Percentiles rank a stretch among this genome's conserved stretches.
These are phyloP conservation scores for Naganishia antarctica DNA, from an alignment of 768 basidiomycete species.

Conservation along the genomic window DNA sequence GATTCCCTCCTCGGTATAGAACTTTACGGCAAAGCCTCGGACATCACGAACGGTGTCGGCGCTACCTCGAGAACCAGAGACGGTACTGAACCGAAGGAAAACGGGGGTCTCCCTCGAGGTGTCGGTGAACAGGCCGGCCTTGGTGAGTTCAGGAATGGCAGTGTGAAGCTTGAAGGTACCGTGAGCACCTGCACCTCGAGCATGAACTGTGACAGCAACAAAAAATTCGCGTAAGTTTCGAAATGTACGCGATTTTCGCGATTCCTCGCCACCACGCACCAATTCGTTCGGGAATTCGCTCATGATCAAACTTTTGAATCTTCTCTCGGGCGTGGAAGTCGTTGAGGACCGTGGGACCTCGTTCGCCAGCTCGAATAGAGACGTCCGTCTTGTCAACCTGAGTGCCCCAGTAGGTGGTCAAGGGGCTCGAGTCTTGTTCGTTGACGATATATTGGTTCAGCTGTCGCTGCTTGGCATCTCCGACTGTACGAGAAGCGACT, in stretches of 20 bases:
- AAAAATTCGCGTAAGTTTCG: background rate
- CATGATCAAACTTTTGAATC: constrained; percentile 63
- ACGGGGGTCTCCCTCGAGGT: constrained; percentile 66
- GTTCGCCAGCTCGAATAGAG: constrained; percentile 47
- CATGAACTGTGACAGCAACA: constrained; percentile 45
- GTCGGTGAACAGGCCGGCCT: constrained; percentile 58
- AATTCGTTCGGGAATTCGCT: constrained; percentile 57
- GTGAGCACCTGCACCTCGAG: constrained; percentile 58
- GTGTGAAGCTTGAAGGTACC: constrained; percentile 76
- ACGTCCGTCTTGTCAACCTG: constrained; percentile 48
- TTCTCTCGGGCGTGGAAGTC: constrained; percentile 49
- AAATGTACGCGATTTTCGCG: too few species aligned
- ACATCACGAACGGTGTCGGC: constrained; percentile 75
- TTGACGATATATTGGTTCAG: constrained; percentile 38
- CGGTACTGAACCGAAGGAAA: constrained; percentile 81
- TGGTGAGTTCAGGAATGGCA: constrained; percentile 65
- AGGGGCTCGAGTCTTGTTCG: constrained; percentile 25
- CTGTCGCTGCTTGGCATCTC: constrained; percentile 46
- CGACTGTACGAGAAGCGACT: constrained; percentile 31
- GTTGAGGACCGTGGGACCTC: constrained; percentile 72
- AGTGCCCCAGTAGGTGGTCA: constrained; percentile 47
- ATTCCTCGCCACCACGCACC: background rate
- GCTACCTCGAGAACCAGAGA: constrained; percentile 73
- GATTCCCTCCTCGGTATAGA: constrained; percentile 79
- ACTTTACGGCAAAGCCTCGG: constrained; percentile 76